phyloP scores from a whole-genome alignment of 225 moss, liverwort and hornwort species.

The Sphagnum tenellum region DNA sequence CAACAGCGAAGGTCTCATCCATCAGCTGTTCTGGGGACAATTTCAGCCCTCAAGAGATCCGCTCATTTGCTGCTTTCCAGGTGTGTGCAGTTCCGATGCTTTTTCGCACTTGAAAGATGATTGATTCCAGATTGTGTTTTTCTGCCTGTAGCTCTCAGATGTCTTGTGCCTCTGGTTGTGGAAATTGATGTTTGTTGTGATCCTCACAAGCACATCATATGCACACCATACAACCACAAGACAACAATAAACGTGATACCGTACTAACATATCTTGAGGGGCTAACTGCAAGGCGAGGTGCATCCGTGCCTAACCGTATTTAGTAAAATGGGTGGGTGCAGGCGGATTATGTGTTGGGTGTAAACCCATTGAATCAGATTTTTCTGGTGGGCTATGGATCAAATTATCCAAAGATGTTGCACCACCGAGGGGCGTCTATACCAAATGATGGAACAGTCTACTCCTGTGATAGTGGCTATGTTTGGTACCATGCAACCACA shows the following conservation, averaged over 20 bases:
- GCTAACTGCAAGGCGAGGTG: too few species aligned
- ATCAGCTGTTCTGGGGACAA: constrained; percentile 55
- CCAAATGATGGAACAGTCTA: constrained; percentile 34
- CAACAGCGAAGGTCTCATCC: constrained; percentile 33
- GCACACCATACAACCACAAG: too few species aligned
- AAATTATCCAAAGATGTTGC: constrained; percentile 47
- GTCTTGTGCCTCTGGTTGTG: neutral
- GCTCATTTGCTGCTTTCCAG: constrained; percentile 74
- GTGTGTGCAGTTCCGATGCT: constrained; percentile 12
- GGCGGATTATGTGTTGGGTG: constrained; percentile 73
- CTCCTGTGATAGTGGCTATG: constrained; percentile 47
- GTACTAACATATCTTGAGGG: too few species aligned
- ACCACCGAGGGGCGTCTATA: constrained; percentile 84
- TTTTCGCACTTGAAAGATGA: neutral
- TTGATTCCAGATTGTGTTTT: neutral
- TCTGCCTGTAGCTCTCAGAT: too few species aligned
- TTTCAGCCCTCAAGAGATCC: constrained; percentile 58
- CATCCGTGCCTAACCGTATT: too few species aligned
- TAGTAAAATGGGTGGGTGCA: constrained; percentile 7
- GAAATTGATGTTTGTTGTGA: neutral
- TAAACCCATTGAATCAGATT: constrained; percentile 58
- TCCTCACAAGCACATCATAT: too few species aligned
- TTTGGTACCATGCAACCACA: constrained; percentile 30
- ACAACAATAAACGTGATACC: too few species aligned
- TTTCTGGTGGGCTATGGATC: constrained; percentile 81